Conservation (phyloP, 441 rosid genomes). For the Euphorbia neoarborescens region DNA sequence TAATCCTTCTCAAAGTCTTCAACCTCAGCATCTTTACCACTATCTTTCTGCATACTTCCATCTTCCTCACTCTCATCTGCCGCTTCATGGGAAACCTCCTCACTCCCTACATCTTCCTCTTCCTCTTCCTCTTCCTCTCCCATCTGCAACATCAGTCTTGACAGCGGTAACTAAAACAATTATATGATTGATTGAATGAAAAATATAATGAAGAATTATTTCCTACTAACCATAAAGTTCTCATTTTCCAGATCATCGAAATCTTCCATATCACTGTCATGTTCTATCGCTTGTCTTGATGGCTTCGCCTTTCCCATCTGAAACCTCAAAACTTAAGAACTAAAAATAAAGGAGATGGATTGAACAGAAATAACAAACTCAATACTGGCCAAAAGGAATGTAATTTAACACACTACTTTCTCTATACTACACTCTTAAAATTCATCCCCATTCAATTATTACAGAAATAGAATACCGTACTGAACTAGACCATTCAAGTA, state of each 20-base stretch:
- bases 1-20: constrained; percentile 83
- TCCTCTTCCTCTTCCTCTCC: constrained; percentile 23
- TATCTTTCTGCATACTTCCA: constrained; percentile 23
- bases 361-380: neutral
- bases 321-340: neutral
- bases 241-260: constrained; percentile 30
- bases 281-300: constrained; percentile 29
- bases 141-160: constrained; percentile 7
- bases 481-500: neutral
- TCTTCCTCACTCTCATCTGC: constrained; percentile 29
- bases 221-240: constrained; percentile 8
- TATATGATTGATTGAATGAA: neutral
- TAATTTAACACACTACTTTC: neutral
- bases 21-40: constrained; percentile 49
- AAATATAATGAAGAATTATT: neutral
- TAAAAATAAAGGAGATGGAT: neutral
- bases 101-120: constrained; percentile 21
- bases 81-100: constrained; percentile 18
- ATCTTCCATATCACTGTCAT: constrained; percentile 35
- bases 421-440: neutral
- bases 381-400: neutral
- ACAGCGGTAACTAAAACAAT: neutral
- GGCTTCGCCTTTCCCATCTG: constrained; percentile 41
- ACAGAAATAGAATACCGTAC: neutral
- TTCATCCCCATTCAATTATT: neutral